Evolutionary conservation across 495 filamentous ascomycete genomes (phyloP).

Genomic region (Trichoderma erinaceum): DNA sequence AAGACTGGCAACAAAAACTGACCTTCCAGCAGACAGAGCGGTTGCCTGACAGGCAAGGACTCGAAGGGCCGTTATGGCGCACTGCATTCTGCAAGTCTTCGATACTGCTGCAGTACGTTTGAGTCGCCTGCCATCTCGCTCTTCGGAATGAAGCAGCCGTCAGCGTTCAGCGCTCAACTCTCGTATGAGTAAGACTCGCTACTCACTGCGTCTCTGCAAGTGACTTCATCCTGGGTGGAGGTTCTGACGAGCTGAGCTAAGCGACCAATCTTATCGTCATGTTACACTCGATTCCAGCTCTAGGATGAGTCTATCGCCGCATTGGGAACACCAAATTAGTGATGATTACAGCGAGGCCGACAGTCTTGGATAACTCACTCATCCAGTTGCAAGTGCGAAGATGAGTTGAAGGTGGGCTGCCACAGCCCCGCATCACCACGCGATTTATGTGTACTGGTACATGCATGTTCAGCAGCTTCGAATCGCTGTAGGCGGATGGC

Average conservation of each 20-base stretch:
- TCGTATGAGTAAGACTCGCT: neutral
- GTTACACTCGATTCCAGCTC: neutral
- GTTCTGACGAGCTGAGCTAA: neutral
- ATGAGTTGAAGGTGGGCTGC: neutral
- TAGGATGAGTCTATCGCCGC: neutral
- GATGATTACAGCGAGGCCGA: neutral
- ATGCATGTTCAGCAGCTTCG: neutral
- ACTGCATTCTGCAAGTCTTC: conserved; percentile 61
- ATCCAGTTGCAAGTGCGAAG: neutral
- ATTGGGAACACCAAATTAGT: neutral
- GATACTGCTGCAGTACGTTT: conserved; percentile 53
- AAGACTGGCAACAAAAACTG: conserved; percentile 20
- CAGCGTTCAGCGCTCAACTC: conserved; percentile 9
- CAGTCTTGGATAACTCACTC: neutral
- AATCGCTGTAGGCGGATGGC: conserved; percentile 6
- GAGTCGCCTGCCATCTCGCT: conserved; percentile 58
- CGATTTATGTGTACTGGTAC: neutral
- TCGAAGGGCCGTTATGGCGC: conserved; percentile 46
- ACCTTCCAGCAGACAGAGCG: conserved; percentile 95
- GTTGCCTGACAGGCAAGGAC: conserved; percentile 64
- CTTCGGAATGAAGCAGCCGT: conserved; percentile 23
- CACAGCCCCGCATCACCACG: neutral
- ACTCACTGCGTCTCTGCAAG: conserved; percentile 57
- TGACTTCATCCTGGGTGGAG: conserved; percentile 48
- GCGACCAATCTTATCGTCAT: neutral